Evolutionary conservation across 192 early-diverging fungal genomes (phyloP), one percentile per base, ranked within the genome.

Genomic region (Coemansia sp.): DNA sequence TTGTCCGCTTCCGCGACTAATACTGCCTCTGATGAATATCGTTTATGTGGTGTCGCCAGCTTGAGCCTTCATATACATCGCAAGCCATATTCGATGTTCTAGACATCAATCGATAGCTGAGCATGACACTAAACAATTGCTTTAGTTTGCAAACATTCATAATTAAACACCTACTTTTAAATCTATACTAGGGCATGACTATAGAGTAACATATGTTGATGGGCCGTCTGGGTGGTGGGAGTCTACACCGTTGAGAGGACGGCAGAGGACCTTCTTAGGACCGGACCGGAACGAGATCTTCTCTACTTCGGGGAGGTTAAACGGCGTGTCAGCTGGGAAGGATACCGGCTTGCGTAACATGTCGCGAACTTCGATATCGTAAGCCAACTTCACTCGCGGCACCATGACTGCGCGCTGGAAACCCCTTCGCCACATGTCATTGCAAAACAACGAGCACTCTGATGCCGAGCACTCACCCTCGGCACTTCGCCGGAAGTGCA

Each of bases 371-470:
- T 70, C 44, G 13, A 74, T 69, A 16, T 74, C 75, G 53, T 87
- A 87, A 3, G 83, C 53, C 27, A 82, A 69, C 70, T 81, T 82
- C 64, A 85, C 74, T n/a, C 74, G 43, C 22, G 85, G 83, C 34
- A 87, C 85, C 16, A 84, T 71, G 13, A 85, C 46, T 13, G 65
- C 69, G 29, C 79, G 68, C n/a, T 61, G 40, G n/a, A 63, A 69
- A 38, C 79, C 85, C 5, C 38, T 27, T 7, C 16, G 16, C 73
- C 76, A 81, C 73, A 79, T 65, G 66, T 87, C 85, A 40, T 85
- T 85, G 71, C 80, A 82, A 36, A 87, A 47, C n/a, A 85, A 62
- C 47, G 83, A 85, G 62, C 85, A 87, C 50, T 87, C 85, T 1
- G 83, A 85, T 15, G 85, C 85, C 31, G 79, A 78, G 53, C 85